Percentiles rank a stretch among this genome's conserved stretches.
Evolutionary conservation across 108 stramenopile genomes (phyloP).

Genomic region (Skeletonema potamos): DNA sequence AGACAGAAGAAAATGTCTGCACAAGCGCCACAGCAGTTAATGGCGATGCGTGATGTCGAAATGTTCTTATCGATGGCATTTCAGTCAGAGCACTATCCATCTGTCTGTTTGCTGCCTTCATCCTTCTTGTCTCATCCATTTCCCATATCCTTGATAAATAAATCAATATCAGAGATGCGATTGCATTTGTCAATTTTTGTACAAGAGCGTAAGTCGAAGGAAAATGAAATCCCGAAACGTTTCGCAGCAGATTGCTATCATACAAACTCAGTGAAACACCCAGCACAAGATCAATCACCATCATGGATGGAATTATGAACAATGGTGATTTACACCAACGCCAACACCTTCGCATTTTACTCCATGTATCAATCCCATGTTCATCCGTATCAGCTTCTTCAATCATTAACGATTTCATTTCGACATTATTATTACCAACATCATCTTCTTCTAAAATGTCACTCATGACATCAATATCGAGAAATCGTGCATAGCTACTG

Average conservation of each 20-base stretch:
- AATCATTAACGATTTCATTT: slow-evolving; percentile 6
- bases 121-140: neutral
- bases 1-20: slow-evolving; percentile 22
- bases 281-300: slow-evolving; percentile 15
- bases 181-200: slow-evolving; percentile 27
- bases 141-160: slow-evolving; percentile 15
- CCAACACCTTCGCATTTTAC: neutral
- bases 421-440: neutral
- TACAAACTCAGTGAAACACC: slow-evolving; percentile 22
- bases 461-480: slow-evolving; percentile 14
- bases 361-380: neutral
- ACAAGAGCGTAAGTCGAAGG: slow-evolving; percentile 22
- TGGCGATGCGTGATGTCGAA: slow-evolving; percentile 13
- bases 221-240: slow-evolving; percentile 28
- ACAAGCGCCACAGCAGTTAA: slow-evolving; percentile 19
- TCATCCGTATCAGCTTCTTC: slow-evolving; percentile 15
- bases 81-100: neutral
- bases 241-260: slow-evolving; percentile 23
- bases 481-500: slow-evolving; percentile 17
- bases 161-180: slow-evolving; percentile 25
- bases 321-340: slow-evolving; percentile 7
- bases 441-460: slow-evolving; percentile 6
- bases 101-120: neutral
- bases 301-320: slow-evolving; percentile 9
- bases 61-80: slow-evolving; percentile 15